Conservation (phyloP, 176 grass and related monocot species). For the Puya raimondii region DNA sequence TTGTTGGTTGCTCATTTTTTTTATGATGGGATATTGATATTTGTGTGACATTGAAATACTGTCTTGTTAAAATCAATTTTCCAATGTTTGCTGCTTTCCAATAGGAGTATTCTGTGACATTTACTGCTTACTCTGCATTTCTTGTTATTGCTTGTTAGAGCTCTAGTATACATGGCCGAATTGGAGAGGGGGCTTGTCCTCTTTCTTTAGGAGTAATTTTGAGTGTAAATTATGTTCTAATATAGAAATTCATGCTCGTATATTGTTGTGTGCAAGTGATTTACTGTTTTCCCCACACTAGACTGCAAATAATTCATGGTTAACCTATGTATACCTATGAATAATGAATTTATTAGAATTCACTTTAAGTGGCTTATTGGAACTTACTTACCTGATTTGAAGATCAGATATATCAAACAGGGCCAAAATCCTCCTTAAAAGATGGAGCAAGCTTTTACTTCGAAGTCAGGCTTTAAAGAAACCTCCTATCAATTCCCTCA, state of each 20-base stretch:
- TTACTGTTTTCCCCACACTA: too few species aligned
- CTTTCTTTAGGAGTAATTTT: too few species aligned
- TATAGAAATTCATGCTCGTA: too few species aligned
- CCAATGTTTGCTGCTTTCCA: too few species aligned
- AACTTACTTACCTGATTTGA: slow-evolving; percentile 54
- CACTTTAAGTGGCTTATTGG: slow-evolving; percentile 30
- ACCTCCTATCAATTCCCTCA: slow-evolving; percentile 26
- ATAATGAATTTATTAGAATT: slow-evolving; percentile 6
- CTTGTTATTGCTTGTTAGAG: too few species aligned
- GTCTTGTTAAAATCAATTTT: background rate
- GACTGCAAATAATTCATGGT: too few species aligned
- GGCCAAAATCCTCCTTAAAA: slow-evolving; percentile 67
- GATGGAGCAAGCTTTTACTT: slow-evolving; percentile 84
- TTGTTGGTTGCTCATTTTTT: slow-evolving; percentile 2
- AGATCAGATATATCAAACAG: slow-evolving; percentile 95
- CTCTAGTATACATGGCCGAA: too few species aligned
- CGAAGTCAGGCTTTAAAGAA: slow-evolving; percentile 63
- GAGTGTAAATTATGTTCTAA: too few species aligned
- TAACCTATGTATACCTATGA: background rate
- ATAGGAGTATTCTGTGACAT: too few species aligned
- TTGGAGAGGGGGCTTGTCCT: too few species aligned
- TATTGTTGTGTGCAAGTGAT: too few species aligned
- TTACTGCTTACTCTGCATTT: too few species aligned
- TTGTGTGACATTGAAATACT: slow-evolving; percentile 1
- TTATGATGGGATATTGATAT: background rate